These are phyloP conservation scores for Russula lepida DNA, from an alignment of 768 basidiomycete genomes.

Conservation along the genomic window DNA sequence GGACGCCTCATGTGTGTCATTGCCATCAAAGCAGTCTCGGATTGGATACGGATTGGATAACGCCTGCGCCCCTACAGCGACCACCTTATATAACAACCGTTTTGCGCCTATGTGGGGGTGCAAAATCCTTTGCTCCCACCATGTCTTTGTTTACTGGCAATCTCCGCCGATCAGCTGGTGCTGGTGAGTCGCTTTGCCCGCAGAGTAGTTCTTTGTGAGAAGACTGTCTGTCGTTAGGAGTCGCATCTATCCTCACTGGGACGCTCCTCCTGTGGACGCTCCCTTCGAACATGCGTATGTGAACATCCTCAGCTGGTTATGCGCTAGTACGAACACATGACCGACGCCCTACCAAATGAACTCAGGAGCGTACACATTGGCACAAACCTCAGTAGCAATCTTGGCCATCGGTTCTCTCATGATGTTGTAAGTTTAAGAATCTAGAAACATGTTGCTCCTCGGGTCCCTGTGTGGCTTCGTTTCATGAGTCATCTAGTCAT, in stretches of 20 bases:
- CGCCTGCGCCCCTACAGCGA: background rate
- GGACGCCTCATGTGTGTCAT: conserved; percentile 14
- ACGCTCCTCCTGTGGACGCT: conserved; percentile 25
- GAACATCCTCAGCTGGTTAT: background rate
- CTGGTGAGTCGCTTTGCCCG: conserved; percentile 11
- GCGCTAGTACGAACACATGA: conserved; percentile 8
- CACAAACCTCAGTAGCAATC: conserved; percentile 67
- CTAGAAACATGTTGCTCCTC: conserved; percentile 6
- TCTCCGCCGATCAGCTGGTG: conserved; percentile 19
- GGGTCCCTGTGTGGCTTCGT: background rate
- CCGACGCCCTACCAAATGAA: background rate
- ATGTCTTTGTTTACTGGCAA: conserved; percentile 18
- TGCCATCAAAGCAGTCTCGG: background rate
- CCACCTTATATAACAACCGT: background rate
- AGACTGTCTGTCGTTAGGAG: background rate
- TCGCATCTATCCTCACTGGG: conserved; percentile 11
- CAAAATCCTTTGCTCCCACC: background rate
- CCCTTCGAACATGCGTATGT: conserved; percentile 36
- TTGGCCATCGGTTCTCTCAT: conserved; percentile 58
- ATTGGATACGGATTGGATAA: no score
- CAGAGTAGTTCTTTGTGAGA: background rate
- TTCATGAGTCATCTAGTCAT: no score
- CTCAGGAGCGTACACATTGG: conserved; percentile 27
- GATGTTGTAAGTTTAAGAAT: conserved; percentile 43
- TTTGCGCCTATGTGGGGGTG: background rate